Conservation (phyloP, 768 basidiomycete species). For the Ephemerocybe angulata region DNA sequence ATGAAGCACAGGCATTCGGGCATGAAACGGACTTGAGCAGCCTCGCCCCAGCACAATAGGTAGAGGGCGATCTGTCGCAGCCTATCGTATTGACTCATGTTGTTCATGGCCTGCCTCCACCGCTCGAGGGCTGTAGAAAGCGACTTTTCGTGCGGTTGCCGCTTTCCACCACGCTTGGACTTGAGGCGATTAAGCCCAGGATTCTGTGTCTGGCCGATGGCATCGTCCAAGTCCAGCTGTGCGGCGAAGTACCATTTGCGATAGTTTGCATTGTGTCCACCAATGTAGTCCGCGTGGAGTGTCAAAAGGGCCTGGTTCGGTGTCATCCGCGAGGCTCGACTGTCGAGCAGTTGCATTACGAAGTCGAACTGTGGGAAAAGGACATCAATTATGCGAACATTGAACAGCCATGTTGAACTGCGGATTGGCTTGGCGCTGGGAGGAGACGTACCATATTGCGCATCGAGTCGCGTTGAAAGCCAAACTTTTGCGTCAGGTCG, state of each 20-base stretch:
- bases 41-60: constrained; percentile 96
- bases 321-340: constrained; percentile 94
- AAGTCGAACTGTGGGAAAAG: constrained; percentile 76
- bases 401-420: background rate
- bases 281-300: constrained; percentile 97
- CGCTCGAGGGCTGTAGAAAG: constrained; percentile 83
- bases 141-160: constrained; percentile 54
- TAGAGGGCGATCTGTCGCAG: constrained; percentile 94
- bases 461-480: constrained; percentile 94
- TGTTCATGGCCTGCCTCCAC: constrained; percentile 98
- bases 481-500: constrained; percentile 97
- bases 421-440: background rate
- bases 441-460: constrained; percentile 74
- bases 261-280: constrained; percentile 97
- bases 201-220: constrained; percentile 88
- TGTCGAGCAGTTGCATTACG: constrained; percentile 95
- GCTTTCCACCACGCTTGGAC: constrained; percentile 54
- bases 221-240: constrained; percentile 97
- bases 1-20: constrained; percentile 99
- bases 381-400: constrained; percentile 9
- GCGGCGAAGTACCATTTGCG: constrained; percentile 99
- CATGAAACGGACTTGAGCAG: constrained; percentile 93
- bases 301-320: constrained; percentile 94
- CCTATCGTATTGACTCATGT: constrained; percentile 97
- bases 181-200: constrained; percentile 84